Evolutionary conservation across 768 basidiomycete genomes (phyloP), one percentile per base, ranked within the genome.

Genomic region (Lentinula raphanica): DNA sequence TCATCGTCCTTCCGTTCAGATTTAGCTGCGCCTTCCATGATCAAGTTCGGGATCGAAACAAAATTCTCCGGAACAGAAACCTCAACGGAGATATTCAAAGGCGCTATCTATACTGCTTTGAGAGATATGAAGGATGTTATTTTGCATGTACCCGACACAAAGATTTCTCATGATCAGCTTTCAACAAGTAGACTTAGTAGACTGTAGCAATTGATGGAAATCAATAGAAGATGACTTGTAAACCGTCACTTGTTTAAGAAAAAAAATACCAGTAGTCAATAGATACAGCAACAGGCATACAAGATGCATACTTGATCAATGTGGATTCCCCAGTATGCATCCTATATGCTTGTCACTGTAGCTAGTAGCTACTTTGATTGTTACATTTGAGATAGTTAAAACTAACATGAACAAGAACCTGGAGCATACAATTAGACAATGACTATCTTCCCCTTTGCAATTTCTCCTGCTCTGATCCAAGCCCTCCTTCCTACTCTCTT

Each of bases 41-140:
- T 98, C 67, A 95, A 94, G 71, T 94, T 97, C 72, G 94, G 96
- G 2, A 85, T 97, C 67, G 96, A 98, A 69, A 92, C 89, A 45
- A 98, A 98, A 69, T 73, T 78, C 59, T 88, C 88, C 5, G 84
- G 78, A 60, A 66, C 79, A 3, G 65, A 72, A 17, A 95, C 94
- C 17, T 90, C 90, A 17, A 96, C 93, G 13, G 69, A 75, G 7
- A 57, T 59, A 25, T 90, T 96, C 68, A 86, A 88, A 64, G 66
- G 75, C 46, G 80, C 82, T 23, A 72, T 97, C 49, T 67, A 73
- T 17, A 75, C 79, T 54, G 85, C 88, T 15, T 67, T 98, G 62
- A 66, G 76, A 56, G 86, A 92, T 62, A 91, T 96, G 86, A 76
- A 79, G 62, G 60, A 66, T 5, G 69, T 88, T 89, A 85, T 61